phyloP scores from a whole-genome alignment of 495 filamentous ascomycete genomes.

The Penicillium subrubescens region DNA sequence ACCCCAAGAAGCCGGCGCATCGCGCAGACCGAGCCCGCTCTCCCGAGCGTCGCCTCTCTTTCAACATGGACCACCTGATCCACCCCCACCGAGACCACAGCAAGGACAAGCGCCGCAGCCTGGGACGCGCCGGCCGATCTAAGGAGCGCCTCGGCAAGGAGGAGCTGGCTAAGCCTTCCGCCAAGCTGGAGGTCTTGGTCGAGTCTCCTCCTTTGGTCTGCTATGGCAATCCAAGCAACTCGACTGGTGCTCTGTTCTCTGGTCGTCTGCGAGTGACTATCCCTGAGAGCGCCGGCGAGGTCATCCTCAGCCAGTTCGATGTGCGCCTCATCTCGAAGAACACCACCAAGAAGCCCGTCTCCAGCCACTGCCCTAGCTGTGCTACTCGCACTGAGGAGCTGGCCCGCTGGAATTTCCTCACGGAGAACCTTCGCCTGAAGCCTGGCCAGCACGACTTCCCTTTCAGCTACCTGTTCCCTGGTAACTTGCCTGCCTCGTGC shows the following conservation, averaged over 20 bases:
- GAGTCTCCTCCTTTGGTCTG: constrained; percentile 90
- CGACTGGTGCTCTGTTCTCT: constrained; percentile 84
- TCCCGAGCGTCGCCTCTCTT: constrained; percentile 48
- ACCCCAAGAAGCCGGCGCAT: constrained; percentile 37
- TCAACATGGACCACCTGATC: constrained; percentile 49
- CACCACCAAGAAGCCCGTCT: constrained; percentile 78
- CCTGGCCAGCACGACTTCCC: constrained; percentile 77
- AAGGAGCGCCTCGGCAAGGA: constrained; percentile 42
- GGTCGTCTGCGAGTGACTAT: constrained; percentile 78
- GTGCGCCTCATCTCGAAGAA: constrained; percentile 68
- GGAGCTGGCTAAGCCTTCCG: constrained; percentile 36
- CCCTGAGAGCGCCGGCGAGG: constrained; percentile 51
- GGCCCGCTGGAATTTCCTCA: constrained; percentile 77
- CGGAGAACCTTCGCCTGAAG: constrained; percentile 62
- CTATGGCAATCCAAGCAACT: constrained; percentile 72
- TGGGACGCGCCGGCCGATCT: constrained; percentile 40
- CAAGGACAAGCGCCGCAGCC: constrained; percentile 47
- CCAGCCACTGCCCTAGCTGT: constrained; percentile 76
- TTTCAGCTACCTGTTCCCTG: constrained; percentile 88
- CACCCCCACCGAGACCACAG: constrained; percentile 47
- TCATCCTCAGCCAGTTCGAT: constrained; percentile 69
- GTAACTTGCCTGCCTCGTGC: constrained; percentile 80
- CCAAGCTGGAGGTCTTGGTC: constrained; percentile 73
- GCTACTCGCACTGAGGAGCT: constrained; percentile 66
- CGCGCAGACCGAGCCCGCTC: constrained; percentile 38